Evolutionary conservation across 2,329 filamentous ascomycete genomes (phyloP).

Genomic region (Verticillium klebahnii): DNA sequence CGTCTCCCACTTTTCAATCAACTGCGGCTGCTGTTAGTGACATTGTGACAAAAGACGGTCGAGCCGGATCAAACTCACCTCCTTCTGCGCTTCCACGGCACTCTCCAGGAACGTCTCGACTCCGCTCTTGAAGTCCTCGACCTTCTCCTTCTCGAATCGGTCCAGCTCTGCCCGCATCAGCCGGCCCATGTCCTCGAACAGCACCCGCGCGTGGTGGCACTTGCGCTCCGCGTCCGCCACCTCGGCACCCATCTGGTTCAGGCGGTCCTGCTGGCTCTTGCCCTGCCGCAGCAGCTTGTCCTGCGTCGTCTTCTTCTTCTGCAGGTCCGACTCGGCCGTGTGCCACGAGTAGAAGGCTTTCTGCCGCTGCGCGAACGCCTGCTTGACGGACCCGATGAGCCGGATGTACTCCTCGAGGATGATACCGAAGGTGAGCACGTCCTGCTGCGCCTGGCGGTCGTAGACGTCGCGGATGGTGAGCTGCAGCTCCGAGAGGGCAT

Average conservation of each 20-base stretch:
- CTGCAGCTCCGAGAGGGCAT: conserved; percentile 88
- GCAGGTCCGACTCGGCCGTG: conserved; percentile 79
- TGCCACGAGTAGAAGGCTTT: conserved; percentile 97
- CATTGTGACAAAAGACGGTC: background rate
- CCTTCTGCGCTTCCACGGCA: conserved; percentile 96
- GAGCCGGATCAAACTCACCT: conserved; percentile 53
- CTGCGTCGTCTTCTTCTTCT: conserved; percentile 83
- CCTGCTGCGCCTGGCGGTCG: conserved; percentile 93
- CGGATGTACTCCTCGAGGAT: conserved; percentile 98
- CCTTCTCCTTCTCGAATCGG: conserved; percentile 93
- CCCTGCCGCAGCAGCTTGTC: conserved; percentile 95
- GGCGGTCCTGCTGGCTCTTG: conserved; percentile 89
- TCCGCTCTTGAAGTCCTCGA: conserved; percentile 97
- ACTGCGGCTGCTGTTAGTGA: conserved; percentile 30
- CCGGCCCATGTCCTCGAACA: conserved; percentile 97
- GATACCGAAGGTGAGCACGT: conserved; percentile 92
- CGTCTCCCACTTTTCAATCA: conserved; percentile 93
- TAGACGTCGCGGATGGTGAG: conserved; percentile 92
- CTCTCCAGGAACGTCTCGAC: conserved; percentile 97
- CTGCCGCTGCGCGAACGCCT: conserved; percentile 85
- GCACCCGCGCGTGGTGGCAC: conserved; percentile 79
- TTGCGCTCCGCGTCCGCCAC: conserved; percentile 93
- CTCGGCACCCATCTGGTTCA: conserved; percentile 88
- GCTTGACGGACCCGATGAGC: conserved; percentile 91
- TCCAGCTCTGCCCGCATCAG: conserved; percentile 89